Evolutionary conservation across 169 alveolate genomes (phyloP), one percentile per base, ranked within the genome.

Genomic region (Plasmodium inui): DNA sequence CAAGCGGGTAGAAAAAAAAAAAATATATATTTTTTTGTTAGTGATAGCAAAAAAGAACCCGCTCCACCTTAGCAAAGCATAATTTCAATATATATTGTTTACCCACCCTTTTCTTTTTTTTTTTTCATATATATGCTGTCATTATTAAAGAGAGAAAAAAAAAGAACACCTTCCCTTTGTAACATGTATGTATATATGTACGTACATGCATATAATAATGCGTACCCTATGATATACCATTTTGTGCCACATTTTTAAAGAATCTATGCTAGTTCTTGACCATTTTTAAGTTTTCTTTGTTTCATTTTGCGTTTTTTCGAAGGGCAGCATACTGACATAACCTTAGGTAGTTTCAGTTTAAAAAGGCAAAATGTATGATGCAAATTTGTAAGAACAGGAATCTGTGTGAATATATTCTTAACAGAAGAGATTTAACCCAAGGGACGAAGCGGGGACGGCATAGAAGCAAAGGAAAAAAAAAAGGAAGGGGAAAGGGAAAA

Each of bases 401-500:
- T 34, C 17, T 74, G 44, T 34, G 83, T 74, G 55, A 74, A 74
- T 44, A 71, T 71, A 74, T 39, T 34, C n/a, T 34, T n/a, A 74
- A 34, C n/a, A 74, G 83, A 14, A 74, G 55, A 74, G 26, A 74
- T 74, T 34, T 17, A 30, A 30, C 17, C 12, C 7, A 34, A 74
- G 44, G 10, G 26, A 73, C 1, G 19, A 73, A 73, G 17, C n/a
- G 39, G 19, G 19, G 30, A 22, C 37, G 6, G 22, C 12, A 34
- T 2, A 14, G 19, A 39, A 39, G 26, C 12, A 2, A 74, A 74
- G 83, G 32, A 14, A 74, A 9, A 6, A 74, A 14, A 74, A 9
- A 6, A 14, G 17, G 44, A 26, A 74, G 44, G 10, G 44, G 14
- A 74, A 74, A 32, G 32, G 12, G 8, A 30, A 30, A 12, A 32